Evolutionary conservation across 768 basidiomycete species (phyloP), one percentile per base, ranked within the genome.

Genomic region (Amanita phalloides): DNA sequence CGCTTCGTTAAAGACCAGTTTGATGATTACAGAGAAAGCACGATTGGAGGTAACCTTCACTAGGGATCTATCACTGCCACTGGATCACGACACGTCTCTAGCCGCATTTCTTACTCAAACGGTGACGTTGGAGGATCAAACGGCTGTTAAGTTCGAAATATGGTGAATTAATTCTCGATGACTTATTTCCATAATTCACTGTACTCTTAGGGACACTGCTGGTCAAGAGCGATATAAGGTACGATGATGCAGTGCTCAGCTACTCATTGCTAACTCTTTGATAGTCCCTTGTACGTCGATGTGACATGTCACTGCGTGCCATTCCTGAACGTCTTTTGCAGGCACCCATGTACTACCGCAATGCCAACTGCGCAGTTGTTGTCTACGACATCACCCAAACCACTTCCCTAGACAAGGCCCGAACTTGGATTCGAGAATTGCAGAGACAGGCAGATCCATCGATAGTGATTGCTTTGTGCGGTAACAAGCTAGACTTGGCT

Each of bases 51-150:
- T 85, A 23, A 47, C 67, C 49, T 56, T 53, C 61, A n/a, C 36
- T 33, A 28, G 23, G 41, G 17, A 7, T 37, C 37, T 58, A 36
- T 55, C 58, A 58, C 48, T 60, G 47, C 33, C 43, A 49, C 58
- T 60, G 59, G 60, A 53, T 49, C 36, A 36, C 26, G 51, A 26
- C 53, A 38, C 28, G 4, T 52, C 28, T 37, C 23, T 60, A 91
- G 95, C 95, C 54, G 95, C 95, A 33, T 99, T 99, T 77, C 68
- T 99, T 58, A 97, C 96, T n/a, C 95, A 98, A 68, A 96, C 94
- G 3, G 90, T 98, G 30, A 84, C 82, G 10, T 77, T 96, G 37
- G 86, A 93, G 44, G 87, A 93, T 64, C 82, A 84, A 56, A 88
- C 88, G 21, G 84, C 84, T 21, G 90, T 99, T 62, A 98, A 98